Percentiles rank a stretch among this genome's conserved stretches.
phyloP scores from a whole-genome alignment of 129 eudicot genomes.

The Ambrosia trifida region DNA sequence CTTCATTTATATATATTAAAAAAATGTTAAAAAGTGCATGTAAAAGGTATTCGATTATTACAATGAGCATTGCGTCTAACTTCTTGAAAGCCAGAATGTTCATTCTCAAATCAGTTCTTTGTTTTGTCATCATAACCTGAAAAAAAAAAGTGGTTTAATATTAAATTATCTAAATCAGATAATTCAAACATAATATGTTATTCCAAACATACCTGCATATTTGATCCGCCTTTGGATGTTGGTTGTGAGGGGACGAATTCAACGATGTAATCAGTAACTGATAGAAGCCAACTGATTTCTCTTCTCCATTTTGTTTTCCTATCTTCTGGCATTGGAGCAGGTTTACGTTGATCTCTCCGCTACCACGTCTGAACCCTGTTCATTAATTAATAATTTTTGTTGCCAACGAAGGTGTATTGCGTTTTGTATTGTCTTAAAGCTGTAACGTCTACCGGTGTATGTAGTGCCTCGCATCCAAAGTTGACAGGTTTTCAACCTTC shows the following conservation, averaged over 20 bases:
- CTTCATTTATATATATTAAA: background rate
- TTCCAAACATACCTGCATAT: conserved; percentile 58
- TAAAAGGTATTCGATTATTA: conserved; percentile 38
- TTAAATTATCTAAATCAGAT: too few relatives aligned
- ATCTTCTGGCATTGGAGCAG: conserved; percentile 74
- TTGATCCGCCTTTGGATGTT: conserved; percentile 59
- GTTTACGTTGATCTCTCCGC: conserved; percentile 68
- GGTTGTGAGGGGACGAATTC: conserved; percentile 75
- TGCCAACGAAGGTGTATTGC: too few relatives aligned
- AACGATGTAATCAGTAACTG: conserved; percentile 81
- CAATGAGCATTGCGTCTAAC: conserved; percentile 83
- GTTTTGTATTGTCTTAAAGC: too few relatives aligned
- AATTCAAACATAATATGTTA: background rate
- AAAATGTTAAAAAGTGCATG: conserved; percentile 2
- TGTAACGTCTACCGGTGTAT: too few relatives aligned
- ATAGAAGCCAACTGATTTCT: conserved; percentile 78
- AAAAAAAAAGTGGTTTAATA: conserved; percentile 1
- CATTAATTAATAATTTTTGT: too few relatives aligned
- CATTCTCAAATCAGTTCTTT: conserved; percentile 67
- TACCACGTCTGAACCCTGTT: too few relatives aligned
- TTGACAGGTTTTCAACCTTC: too few relatives aligned
- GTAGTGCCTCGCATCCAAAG: too few relatives aligned
- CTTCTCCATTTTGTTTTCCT: conserved; percentile 74
- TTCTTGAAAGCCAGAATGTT: conserved; percentile 77
- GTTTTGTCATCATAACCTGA: conserved; percentile 76